Base-by-base conservation (phyloP, 768 basidiomycete species). In the Erythrobasidium yunnanense region DNA sequence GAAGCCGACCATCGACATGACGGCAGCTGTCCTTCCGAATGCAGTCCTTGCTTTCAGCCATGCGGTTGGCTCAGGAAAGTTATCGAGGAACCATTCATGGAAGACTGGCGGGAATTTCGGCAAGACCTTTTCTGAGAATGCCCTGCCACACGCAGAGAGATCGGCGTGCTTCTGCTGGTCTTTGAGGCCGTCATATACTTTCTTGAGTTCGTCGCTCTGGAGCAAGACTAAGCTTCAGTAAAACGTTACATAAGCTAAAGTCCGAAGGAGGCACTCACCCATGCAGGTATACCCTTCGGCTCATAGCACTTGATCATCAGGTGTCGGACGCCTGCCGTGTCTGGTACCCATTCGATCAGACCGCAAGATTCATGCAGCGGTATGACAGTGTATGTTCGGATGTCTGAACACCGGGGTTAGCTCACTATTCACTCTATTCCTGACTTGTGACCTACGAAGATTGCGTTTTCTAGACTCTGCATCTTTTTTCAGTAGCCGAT, bases 1-100 rank as follows among this genome's bases (percentile, higher is more conserved):
- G 72, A 88, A 93, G 11, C 95, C 95, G 22, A 97, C 88, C 88
- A 99, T 97, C 0, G 88, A 95, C 86, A 95, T 97, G 58, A 97
- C 95, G 0, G 93, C 95, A 0, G 87, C 83, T 0, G 93, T 95
- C 46, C 93, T 81, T 2, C 83, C 85, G 73, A 92, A 99, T 0
- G 83, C 80, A 70, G 89, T 76, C n/a, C 93, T 84, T 74, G 87
- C 87, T 0, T 85, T 82, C 17, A 97, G 81, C 95, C 95, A 99
- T 0, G 88, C 87, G 0, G 87, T 85, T 0, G 95, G 95, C 71
- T 99, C 95, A 0, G 95, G 92, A 77, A 97, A 97, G 0, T 87
- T 92, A 74, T 90, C 88, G 33, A 93, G 77, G 75, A 99, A 97
- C 95, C 95, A 99, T 70, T 95, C 88, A 70, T 93, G 88, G 74